Evolutionary conservation across 2,329 filamentous ascomycete species (phyloP).

Genomic region (Sporothrix variecibatus): DNA sequence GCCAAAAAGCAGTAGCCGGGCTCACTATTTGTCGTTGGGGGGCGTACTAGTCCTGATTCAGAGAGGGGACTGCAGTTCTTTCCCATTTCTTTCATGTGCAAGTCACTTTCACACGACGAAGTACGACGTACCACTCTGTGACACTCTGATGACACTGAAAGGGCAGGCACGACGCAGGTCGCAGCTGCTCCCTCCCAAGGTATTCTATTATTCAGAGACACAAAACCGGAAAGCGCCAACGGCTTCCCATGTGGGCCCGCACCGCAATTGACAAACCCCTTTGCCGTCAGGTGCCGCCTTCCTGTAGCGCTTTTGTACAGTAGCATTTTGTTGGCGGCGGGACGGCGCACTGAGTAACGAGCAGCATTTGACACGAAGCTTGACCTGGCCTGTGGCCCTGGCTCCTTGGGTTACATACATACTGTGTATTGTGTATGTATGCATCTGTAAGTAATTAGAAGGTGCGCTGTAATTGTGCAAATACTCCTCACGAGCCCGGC

Average conservation of each 20-base stretch:
- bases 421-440: too few relatives aligned
- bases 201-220: constrained; percentile 14
- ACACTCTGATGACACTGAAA: not conserved
- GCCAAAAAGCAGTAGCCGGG: constrained; percentile 6
- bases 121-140: not conserved
- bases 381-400: not conserved
- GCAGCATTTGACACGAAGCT: constrained; percentile 13
- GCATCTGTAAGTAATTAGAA: not conserved
- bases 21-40: not conserved
- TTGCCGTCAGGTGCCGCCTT: not conserved
- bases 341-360: constrained; percentile 1
- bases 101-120: not conserved
- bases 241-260: constrained; percentile 13
- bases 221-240: constrained; percentile 12
- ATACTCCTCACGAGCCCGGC: not conserved
- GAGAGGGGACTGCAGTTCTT: not conserved
- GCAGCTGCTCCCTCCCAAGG: not conserved
- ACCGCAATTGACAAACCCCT: not conserved
- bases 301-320: not conserved
- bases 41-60: constrained; percentile 14
- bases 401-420: too few relatives aligned
- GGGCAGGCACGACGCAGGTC: not conserved
- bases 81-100: constrained; percentile 21
- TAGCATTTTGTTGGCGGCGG: not conserved
- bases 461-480: not conserved